Base-by-base conservation (phyloP, 106 monocot species). In the Platanthera guangdongensis region DNA sequence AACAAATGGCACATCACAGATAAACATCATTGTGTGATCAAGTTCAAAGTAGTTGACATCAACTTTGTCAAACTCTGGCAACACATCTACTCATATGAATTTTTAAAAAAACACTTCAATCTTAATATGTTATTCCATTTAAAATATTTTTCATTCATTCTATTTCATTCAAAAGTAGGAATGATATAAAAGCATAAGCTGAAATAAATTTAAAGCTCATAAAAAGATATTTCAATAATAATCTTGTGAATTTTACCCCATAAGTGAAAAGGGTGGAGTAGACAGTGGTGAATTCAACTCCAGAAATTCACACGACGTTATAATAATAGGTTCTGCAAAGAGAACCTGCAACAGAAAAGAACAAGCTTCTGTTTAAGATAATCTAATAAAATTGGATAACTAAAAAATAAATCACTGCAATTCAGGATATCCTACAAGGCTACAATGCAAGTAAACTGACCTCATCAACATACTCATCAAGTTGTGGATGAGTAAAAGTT, bases 391-490 rank as follows among this genome's bases (percentile, higher is more conserved):
- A 9, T 65, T 67, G 5, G 45, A 16, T 13, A 69, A 69, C 69
- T 13, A 48, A 67, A 21, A 60, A 60, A 39, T 39, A 60, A 60
- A 22, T 60, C 59, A 60, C 59, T 8, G 21, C 18, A 60, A 3
- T 12, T 25, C 32, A 65, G 25, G 65, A 10, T 10, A 11, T 62
- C 10, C 65, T 30, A n/a, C 25, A 39, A 30, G 32, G 25, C 65
- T 30, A n/a, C 25, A 39, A 30, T 65, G 25, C 65, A 65, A 32
- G 72, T 5, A 21, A 11, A 51, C 72, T 72, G 51, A 96, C 96
- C 96, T 96, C 96, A 71, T 96, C 96, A 47, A 91, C 93, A 78
- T 93, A 93, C 78, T 96, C 96, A 72, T 93, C 91, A 46, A 96
- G 93, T 69, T 93, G 84, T 9, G 93, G 83, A 79, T 96, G 96